These are phyloP conservation scores for Leccinum broughii DNA, from an alignment of 768 basidiomycete species.

Conservation along the genomic window DNA sequence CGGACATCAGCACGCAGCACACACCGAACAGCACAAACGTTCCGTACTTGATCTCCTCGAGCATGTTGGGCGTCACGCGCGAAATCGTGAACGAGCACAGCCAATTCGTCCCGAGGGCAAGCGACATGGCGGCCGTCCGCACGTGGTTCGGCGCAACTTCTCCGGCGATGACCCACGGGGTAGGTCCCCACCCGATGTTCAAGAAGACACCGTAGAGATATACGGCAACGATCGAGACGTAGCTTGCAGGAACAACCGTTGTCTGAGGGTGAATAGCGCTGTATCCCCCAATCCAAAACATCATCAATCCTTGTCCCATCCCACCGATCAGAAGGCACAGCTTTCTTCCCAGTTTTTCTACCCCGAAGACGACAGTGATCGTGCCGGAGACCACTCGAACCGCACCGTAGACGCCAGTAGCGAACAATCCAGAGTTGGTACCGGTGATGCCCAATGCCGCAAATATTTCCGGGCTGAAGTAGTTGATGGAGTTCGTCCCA, in stretches of 20 bases:
- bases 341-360: slow-evolving; percentile 51
- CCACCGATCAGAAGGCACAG: slow-evolving; percentile 49
- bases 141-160: slow-evolving; percentile 42
- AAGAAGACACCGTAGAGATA: slow-evolving; percentile 41
- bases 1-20: slow-evolving; percentile 34
- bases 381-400: slow-evolving; percentile 45
- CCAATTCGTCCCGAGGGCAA: slow-evolving; percentile 38
- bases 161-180: slow-evolving; percentile 33
- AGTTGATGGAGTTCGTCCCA: slow-evolving; percentile 56
- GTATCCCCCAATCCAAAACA: slow-evolving; percentile 42
- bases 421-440: slow-evolving; percentile 44
- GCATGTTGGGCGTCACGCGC: slow-evolving; percentile 40
- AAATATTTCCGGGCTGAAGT: slow-evolving; percentile 55
- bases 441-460: slow-evolving; percentile 47
- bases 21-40: slow-evolving; percentile 37
- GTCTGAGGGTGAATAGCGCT: slow-evolving; percentile 31
- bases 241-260: slow-evolving; percentile 34
- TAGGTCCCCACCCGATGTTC: slow-evolving; percentile 33
- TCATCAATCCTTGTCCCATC: slow-evolving; percentile 43
- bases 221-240: slow-evolving; percentile 40
- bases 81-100: slow-evolving; percentile 38
- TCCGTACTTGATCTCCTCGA: slow-evolving; percentile 32
- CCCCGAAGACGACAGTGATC: slow-evolving; percentile 43
- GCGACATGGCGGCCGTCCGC: slow-evolving; percentile 35
- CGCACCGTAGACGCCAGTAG: slow-evolving; percentile 46